Base-by-base conservation (phyloP, 257 asterid genomes). In the Solanum peruvianum region DNA sequence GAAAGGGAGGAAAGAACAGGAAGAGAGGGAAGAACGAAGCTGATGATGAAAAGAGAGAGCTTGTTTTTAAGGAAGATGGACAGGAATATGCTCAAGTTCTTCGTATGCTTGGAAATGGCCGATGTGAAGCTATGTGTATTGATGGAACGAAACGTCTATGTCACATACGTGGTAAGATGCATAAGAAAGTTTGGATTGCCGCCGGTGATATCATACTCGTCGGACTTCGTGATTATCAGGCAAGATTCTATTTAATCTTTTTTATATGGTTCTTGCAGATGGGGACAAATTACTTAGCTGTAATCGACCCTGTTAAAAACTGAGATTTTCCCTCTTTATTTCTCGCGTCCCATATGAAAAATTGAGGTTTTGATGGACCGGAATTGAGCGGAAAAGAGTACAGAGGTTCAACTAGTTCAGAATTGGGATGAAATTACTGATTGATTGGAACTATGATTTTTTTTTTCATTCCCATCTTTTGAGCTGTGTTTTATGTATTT, bases 11-110 rank as follows among this genome's bases (percentile, higher is more conserved):
- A 4, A 96, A 96, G 93, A 96, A 96, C 86, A 91, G 98, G 86
- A 96, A 96, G 95, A 93, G 98, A 77, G 99, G 99, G 3, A 96
- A 95, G 96, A 96, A 96, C 92, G 98, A 95, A 76, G 98, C 98
- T 18, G 99, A 96, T 5, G 99, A 96, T 31, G 98, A 94, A 94
- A 96, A 95, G 92, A 88, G 99, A 70, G 99, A 96, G 93, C 96
- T 96, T 4, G 98, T 96, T 3, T 96, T 94, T 91, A 96, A 95
- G 90, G 98, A 95, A 90, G 98, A 96, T 62, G 99, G 99, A 2
- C 99, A 96, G 91, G 98, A 95, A 82, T 96, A 96, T 42, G 98
- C 99, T 4, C 98, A 95, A 95, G 99, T 96, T 1, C 82, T 92
- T 75, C 94, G 98, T 37, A 96, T 96, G 99, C 95, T 96, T 31